Evolutionary conservation across 1,284 basidiomycete genomes (phyloP).

Genomic region (Pholiota adiposa): DNA sequence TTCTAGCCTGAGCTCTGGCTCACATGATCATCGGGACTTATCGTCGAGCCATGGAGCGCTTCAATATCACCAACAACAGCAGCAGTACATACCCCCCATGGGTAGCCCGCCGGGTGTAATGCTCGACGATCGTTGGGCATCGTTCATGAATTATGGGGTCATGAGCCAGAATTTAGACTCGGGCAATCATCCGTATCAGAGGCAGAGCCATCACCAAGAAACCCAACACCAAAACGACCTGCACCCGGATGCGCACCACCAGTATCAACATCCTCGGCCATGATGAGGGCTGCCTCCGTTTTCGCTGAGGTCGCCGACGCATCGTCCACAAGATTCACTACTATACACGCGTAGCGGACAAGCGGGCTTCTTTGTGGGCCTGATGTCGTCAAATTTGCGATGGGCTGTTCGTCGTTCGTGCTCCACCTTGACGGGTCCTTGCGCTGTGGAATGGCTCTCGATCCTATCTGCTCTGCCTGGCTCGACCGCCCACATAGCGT

Average conservation of each 20-base stretch:
- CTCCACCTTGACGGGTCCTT: too few species aligned
- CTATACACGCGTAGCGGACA: too few species aligned
- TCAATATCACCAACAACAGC: not conserved
- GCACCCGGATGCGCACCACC: conserved; percentile 2
- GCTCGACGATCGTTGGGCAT: conserved; percentile 44
- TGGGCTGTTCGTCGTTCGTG: too few species aligned
- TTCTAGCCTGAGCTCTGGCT: not conserved
- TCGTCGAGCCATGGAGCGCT: not conserved
- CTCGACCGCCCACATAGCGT: too few species aligned
- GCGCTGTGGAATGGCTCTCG: too few species aligned
- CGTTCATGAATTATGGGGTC: conserved; percentile 40
- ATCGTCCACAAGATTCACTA: too few species aligned
- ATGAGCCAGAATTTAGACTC: conserved; percentile 16
- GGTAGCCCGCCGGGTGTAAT: conserved; percentile 20
- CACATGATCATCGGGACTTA: not conserved
- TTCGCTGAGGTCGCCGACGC: too few species aligned
- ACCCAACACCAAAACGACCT: not conserved
- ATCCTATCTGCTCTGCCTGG: too few species aligned
- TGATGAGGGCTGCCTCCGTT: not conserved
- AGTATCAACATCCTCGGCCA: conserved; percentile 15
- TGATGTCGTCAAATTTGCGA: too few species aligned
- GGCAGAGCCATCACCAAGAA: not conserved
- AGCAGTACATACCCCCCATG: not conserved
- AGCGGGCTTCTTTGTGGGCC: too few species aligned
- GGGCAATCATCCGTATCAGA: not conserved